phyloP scores from a whole-genome alignment of 192 early-diverging fungal genomes.

The Dissophora ornata region DNA sequence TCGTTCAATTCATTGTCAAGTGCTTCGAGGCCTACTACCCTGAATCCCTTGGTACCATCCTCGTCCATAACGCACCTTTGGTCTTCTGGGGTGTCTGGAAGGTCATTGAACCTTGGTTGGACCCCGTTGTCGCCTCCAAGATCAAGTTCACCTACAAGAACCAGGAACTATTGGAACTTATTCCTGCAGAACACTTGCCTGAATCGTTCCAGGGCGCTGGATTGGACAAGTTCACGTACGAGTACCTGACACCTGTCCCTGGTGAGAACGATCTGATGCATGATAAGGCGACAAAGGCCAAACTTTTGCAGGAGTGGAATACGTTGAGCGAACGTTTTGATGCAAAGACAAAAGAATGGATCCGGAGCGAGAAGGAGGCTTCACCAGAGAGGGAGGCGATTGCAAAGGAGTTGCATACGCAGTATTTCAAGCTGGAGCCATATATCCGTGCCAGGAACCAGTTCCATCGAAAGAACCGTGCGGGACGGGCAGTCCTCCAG shows the following conservation, averaged over 20 bases:
- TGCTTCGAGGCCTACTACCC: conserved; percentile 92
- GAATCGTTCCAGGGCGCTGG: conserved; percentile 66
- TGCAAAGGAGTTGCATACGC: conserved; percentile 16
- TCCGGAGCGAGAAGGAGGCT: background rate
- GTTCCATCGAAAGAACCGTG: conserved; percentile 32
- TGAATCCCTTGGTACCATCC: conserved; percentile 82
- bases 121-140: conserved; percentile 90
- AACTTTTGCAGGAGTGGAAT: conserved; percentile 25
- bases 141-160: conserved; percentile 76
- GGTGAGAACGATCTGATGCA: conserved; percentile 58
- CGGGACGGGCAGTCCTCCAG: conserved; percentile 33
- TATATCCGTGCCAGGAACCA: conserved; percentile 48
- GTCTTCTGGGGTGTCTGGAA: conserved; percentile 88
- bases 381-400: conserved; percentile 14
- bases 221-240: conserved; percentile 59
- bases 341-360: conserved; percentile 22
- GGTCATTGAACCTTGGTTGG: conserved; percentile 84
- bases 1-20: conserved; percentile 78
- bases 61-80: conserved; percentile 91
- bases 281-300: conserved; percentile 42
- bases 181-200: conserved; percentile 69
- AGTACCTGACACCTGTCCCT: conserved; percentile 53
- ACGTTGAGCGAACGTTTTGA: conserved; percentile 20
- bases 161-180: conserved; percentile 71
- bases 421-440: conserved; percentile 35